phyloP scores from a whole-genome alignment of 1,284 basidiomycete genomes.

The Sanghuangporus baumii region DNA sequence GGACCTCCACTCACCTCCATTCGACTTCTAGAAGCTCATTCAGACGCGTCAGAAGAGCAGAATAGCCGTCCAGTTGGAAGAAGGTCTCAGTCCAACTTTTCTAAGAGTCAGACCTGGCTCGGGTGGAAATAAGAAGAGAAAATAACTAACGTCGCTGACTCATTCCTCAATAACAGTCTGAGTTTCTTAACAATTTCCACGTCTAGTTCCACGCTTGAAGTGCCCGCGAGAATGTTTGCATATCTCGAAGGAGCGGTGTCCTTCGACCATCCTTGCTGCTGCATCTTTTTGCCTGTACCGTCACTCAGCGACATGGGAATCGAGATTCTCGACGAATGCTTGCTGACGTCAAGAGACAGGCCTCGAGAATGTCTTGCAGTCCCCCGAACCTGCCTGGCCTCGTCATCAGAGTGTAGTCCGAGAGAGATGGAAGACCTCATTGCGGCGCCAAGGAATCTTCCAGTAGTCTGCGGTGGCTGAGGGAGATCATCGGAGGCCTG shows the following conservation, averaged over 20 bases:
- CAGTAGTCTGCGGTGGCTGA: constrained; percentile 33
- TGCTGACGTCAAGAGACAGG: constrained; percentile 45
- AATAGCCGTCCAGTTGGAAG: constrained; percentile 79
- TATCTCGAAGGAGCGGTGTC: constrained; percentile 53
- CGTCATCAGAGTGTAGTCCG: constrained; percentile 12
- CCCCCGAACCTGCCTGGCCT: constrained; percentile 21
- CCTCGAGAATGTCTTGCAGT: constrained; percentile 42
- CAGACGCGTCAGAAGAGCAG: constrained; percentile 76
- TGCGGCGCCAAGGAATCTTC: constrained; percentile 23
- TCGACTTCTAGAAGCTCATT: constrained; percentile 92
- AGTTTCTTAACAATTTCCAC: constrained; percentile 74
- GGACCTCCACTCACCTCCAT: constrained; percentile 69
- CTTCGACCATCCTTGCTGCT: constrained; percentile 29
- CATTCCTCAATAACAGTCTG: constrained; percentile 76
- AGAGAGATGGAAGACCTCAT: constrained; percentile 16
- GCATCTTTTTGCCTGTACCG: constrained; percentile 26
- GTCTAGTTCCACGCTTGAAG: constrained; percentile 65
- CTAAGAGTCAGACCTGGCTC: constrained; percentile 5
- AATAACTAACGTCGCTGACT: constrained; percentile 65
- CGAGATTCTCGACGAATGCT: constrained; percentile 44
- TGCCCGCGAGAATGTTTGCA: constrained; percentile 56
- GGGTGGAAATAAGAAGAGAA: background rate
- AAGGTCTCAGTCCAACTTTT: constrained; percentile 91
- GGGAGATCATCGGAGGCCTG: constrained; percentile 33
- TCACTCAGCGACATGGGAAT: constrained; percentile 36